Base-by-base conservation (phyloP, 2,329 filamentous ascomycete species). In the Xylaria sp. region DNA sequence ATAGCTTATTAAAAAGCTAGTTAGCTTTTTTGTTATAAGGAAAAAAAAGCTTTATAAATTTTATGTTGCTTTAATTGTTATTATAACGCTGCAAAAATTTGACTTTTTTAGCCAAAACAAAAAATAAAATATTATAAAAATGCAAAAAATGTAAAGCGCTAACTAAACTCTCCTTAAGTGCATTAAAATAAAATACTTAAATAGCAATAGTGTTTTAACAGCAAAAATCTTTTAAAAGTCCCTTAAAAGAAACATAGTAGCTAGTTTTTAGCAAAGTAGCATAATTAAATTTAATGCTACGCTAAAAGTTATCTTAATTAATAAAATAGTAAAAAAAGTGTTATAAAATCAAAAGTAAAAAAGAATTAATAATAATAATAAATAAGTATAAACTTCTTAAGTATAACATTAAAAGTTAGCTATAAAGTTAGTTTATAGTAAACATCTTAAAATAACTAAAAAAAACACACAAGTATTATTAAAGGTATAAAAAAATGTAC, bases 101-200 rank as follows among this genome's bases (percentile, higher is more conserved):
- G 10, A 61, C 50, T 1, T 61, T 5, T 1, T 33, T 22, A 39
- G 29, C 4, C 3, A 38, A 56, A 20, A 65, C 29, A 38, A 57
- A 57, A 44, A 65, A 65, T 27, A 47, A 65, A 38, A 65, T 65
- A n/a, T 55, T 61, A 25, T 44, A 38, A 44, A 49, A 29, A 11
- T 65, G 49, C 10, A 65, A 42, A 33, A 65, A 25, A 9, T 53
- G 27, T 50, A 65, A 36, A 45, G 29, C 57, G 44, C 60, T n/a
- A 25, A 58, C 13, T 15, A 67, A 27, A 33, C 60, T 53, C 29
- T 44, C 17, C 27, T 61, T 25, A 27, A 61, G 27, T 25, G 27
- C 38, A 36, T 61, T 27, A n/a, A 61, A 17, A 36, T 50, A 54
- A n/a, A 17, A 29, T 51, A 57, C 39, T 50, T 55, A 29, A n/a